Evolutionary conservation across 2,329 filamentous ascomycete genomes (phyloP).

Genomic region (Clarireedia hainanense): DNA sequence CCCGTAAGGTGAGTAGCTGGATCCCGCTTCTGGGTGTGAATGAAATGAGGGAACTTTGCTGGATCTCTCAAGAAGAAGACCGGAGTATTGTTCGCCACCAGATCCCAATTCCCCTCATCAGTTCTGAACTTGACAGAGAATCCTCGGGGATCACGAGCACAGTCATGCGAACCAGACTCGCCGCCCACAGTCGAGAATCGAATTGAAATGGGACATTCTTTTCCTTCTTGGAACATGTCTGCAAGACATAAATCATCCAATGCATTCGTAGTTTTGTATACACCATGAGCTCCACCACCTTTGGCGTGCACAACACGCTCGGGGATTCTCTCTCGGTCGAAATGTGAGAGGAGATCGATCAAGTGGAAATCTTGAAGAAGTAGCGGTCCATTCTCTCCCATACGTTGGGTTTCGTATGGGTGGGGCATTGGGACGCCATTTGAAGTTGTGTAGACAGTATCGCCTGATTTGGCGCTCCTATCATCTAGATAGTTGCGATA

Average conservation of each 20-base stretch:
- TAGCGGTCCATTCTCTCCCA: conserved; percentile 41
- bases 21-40: conserved; percentile 69
- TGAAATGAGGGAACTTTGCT: conserved; percentile 65
- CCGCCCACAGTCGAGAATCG: conserved; percentile 72
- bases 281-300: conserved; percentile 47
- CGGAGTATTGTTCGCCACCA: conserved; percentile 66
- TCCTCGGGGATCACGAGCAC: conserved; percentile 63
- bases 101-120: conserved; percentile 66
- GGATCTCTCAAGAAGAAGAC: conserved; percentile 71
- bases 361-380: conserved; percentile 52
- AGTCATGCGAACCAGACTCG: conserved; percentile 63
- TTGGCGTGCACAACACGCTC: conserved; percentile 52
- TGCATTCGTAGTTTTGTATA: conserved; percentile 45
- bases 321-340: conserved; percentile 52
- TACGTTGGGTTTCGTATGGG: conserved; percentile 45
- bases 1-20: conserved; percentile 59
- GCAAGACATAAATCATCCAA: conserved; percentile 46
- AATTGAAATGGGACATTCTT: conserved; percentile 57
- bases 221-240: conserved; percentile 51
- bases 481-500: conserved; percentile 36
- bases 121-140: conserved; percentile 69
- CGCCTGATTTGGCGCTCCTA: conserved; percentile 32
- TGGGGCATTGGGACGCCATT: conserved; percentile 41
- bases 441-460: conserved; percentile 42
- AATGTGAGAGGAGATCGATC: conserved; percentile 54